Base-by-base conservation (phyloP, 1,284 basidiomycete genomes). In the Cutaneotrichosporon spelunceum region DNA sequence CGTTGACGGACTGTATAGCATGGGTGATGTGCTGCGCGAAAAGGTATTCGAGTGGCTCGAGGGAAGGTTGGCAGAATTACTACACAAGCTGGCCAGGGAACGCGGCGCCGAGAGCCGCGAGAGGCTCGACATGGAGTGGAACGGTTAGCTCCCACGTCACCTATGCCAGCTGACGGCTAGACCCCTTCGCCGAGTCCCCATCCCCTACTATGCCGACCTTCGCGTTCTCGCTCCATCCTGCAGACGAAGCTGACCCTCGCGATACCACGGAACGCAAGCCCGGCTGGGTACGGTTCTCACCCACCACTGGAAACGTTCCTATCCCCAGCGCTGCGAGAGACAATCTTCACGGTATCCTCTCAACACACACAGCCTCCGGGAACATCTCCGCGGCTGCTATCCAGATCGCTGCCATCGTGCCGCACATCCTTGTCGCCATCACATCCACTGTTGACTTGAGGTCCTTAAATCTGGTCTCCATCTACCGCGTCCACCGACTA, bases 401-500 rank as follows among this genome's bases (percentile, higher is more conserved):
- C 8, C 61, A 64, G 19, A 68, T 71, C 8, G 66, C 70, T 0
- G 63, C 71, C 0, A 63, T 74, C 13, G 62, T 77, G 14, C 67
- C 72, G 13, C 65, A 67, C 8, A 55, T 73, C 11, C 65, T 77
- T 11, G 49, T 69, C 3, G 72, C 72, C 2, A 13, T 76, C 7
- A 67, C 70, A 0, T 65, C 72, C 1, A 71, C 64, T 2, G 67
- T 73, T 29, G 68, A 75, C 58, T 60, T 72, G 2, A 53, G 61
- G 6, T 45, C 57, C 3, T 61, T 69, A 1, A 67, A 63, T 13
- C 61, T 75, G 1, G 68, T 78, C 56, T 72, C 83, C 3, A 72
- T 83, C n/a, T 79, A 86, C 66, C 82, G 83, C 10, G 81, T 89
- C 48, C 82, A 84, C 65, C 81, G 82, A 13, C 75, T 91, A 11